Conservation (phyloP, 768 basidiomycete species). For the Phylloporus arenicola region DNA sequence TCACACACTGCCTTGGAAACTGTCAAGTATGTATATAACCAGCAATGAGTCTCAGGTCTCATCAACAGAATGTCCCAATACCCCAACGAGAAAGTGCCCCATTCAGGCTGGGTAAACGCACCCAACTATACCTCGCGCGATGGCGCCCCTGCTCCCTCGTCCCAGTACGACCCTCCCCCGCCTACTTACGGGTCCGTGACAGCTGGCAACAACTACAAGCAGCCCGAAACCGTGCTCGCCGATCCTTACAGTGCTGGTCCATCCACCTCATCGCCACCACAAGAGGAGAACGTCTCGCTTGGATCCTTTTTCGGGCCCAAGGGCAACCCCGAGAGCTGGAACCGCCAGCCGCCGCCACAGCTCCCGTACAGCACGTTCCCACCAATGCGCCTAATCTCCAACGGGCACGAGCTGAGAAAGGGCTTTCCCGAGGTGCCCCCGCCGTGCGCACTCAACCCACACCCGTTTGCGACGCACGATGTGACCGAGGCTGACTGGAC, state of each 20-base stretch:
- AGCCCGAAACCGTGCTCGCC: neutral
- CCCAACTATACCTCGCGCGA: slow-evolving; percentile 8
- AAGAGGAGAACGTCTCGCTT: slow-evolving; percentile 13
- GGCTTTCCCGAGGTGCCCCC: slow-evolving; percentile 45
- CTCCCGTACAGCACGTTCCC: slow-evolving; percentile 23
- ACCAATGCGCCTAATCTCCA: slow-evolving; percentile 28
- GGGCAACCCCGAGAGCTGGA: slow-evolving; percentile 25
- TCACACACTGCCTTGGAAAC: too few species aligned
- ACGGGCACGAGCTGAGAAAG: slow-evolving; percentile 24
- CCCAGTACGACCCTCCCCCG: slow-evolving; percentile 4
- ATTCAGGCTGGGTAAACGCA: slow-evolving; percentile 9
- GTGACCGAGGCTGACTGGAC: slow-evolving; percentile 48
- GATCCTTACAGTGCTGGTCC: neutral
- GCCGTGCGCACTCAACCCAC: slow-evolving; percentile 33
- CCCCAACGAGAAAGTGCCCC: slow-evolving; percentile 25
- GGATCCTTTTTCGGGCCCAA: slow-evolving; percentile 25
- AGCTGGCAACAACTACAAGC: neutral
- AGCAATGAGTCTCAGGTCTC: neutral
- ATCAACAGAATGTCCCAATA: slow-evolving; percentile 12
- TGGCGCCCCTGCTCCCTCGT: neutral
- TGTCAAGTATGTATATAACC: too few species aligned
- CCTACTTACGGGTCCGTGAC: slow-evolving; percentile 8
- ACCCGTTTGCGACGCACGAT: slow-evolving; percentile 50
- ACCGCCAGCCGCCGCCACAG: slow-evolving; percentile 12
- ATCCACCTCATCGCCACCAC: neutral